A percentile compares a stretch with the other conserved stretches of the same genome.
Conservation (phyloP, 441 rosid species). For the Croton setiger region DNA sequence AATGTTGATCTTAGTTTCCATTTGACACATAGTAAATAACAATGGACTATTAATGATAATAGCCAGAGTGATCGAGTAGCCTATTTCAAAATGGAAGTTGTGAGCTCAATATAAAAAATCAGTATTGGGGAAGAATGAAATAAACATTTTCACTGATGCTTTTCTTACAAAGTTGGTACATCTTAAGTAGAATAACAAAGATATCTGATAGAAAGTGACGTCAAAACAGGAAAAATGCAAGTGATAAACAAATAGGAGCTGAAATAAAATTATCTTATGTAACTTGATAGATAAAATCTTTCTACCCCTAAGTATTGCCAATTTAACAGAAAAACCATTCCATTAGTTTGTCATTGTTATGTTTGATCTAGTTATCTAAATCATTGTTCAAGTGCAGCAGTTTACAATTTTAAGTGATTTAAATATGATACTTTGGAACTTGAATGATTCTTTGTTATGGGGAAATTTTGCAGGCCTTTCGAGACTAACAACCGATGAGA, state of each 20-base stretch:
- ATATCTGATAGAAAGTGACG: too few species aligned
- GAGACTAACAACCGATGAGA: conserved; percentile 65
- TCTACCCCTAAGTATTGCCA: background rate
- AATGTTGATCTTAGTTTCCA: background rate
- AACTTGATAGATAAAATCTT: background rate
- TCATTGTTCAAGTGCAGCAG: background rate
- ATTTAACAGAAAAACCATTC: background rate
- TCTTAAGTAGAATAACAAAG: too few species aligned
- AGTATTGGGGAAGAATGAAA: too few species aligned
- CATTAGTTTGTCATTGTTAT: background rate
- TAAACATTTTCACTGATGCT: too few species aligned
- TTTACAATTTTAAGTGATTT: background rate
- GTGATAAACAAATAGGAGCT: too few species aligned
- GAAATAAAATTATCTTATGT: too few species aligned
- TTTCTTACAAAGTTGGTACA: too few species aligned
- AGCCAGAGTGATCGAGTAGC: background rate
- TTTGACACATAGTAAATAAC: background rate
- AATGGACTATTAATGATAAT: background rate
- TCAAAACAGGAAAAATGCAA: too few species aligned
- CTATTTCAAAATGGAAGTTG: background rate
- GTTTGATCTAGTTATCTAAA: background rate
- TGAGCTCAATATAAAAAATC: background rate
- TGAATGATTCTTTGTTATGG: conserved; percentile 2
- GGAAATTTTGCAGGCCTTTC: conserved; percentile 58
- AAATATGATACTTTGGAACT: conserved; percentile 4